Conservation (phyloP, 345 rosid species). For the Isatis tinctoria region DNA sequence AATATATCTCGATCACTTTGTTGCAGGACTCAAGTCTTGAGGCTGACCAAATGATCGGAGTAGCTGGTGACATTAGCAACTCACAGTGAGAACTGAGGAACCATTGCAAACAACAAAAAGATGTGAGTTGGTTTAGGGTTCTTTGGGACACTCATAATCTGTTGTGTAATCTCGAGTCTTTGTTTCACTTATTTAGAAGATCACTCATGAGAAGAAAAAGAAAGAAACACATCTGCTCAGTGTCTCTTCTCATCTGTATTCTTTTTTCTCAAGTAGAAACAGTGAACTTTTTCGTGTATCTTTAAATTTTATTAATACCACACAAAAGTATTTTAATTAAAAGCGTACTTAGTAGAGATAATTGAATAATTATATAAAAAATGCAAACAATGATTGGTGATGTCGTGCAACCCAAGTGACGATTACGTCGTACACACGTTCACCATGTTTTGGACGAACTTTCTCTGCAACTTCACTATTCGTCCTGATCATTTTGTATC, state of each 20-base stretch:
- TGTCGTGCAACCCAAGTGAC: conserved; percentile 29
- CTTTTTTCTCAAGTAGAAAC: background rate
- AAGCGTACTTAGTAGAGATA: conserved; percentile 1
- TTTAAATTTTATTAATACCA: background rate
- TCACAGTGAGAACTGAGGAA: conserved; percentile 30
- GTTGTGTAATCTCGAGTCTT: conserved; percentile 3
- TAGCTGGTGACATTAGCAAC: conserved; percentile 31
- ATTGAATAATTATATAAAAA: background rate
- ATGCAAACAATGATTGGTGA: conserved; percentile 19
- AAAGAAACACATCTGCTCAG: background rate
- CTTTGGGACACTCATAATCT: background rate
- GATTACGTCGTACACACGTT: conserved; percentile 28
- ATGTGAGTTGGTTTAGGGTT: background rate
- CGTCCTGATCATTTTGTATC: background rate
- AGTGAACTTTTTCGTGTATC: background rate
- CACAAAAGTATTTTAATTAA: background rate
- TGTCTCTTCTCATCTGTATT: conserved; percentile 7
- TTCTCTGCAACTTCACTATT: conserved; percentile 20
- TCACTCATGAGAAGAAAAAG: background rate
- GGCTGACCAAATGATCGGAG: conserved; percentile 33
- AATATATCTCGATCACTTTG: background rate
- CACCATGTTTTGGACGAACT: conserved; percentile 5
- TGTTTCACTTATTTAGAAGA: conserved; percentile 2
- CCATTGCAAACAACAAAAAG: conserved; percentile 7
- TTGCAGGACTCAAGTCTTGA: conserved; percentile 41